Evolutionary conservation across 805 yeast species (phyloP).

Genomic region (Lachancea thermotolerans): DNA sequence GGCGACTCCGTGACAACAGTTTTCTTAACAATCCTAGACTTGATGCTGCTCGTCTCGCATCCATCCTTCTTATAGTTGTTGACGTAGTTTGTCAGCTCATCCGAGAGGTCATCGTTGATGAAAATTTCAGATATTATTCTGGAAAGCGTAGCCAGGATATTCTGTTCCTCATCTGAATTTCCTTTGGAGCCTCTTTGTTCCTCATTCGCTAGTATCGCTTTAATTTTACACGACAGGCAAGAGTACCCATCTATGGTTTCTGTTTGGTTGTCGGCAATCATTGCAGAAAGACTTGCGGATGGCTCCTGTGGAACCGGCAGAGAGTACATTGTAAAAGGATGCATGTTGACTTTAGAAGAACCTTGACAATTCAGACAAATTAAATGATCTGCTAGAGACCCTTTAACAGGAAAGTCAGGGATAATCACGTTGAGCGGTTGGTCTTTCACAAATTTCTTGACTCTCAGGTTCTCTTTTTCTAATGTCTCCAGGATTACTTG

Average conservation of each 20-base stretch:
- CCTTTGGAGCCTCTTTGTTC: slow-evolving; percentile 15
- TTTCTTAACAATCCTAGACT: slow-evolving; percentile 62
- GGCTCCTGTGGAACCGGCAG: slow-evolving; percentile 60
- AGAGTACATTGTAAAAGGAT: slow-evolving; percentile 66
- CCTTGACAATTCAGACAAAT: slow-evolving; percentile 62
- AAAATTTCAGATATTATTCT: slow-evolving; percentile 33
- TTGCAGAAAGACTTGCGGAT: slow-evolving; percentile 41
- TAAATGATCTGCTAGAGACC: slow-evolving; percentile 58
- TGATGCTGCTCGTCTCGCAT: slow-evolving; percentile 39
- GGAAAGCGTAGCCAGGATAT: slow-evolving; percentile 32
- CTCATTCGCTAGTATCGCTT: slow-evolving; percentile 35
- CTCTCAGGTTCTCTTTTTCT: slow-evolving; percentile 50
- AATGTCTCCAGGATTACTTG: slow-evolving; percentile 76
- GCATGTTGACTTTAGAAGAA: slow-evolving; percentile 49
- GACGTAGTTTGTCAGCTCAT: slow-evolving; percentile 42
- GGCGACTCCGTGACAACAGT: slow-evolving; percentile 63
- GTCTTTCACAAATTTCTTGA: slow-evolving; percentile 31
- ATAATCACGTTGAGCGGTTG: slow-evolving; percentile 21
- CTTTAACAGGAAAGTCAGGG: slow-evolving; percentile 71
- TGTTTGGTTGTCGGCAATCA: slow-evolving; percentile 50
- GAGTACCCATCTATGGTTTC: slow-evolving; percentile 76
- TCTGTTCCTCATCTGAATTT: slow-evolving; percentile 26
- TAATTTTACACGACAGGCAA: slow-evolving; percentile 63
- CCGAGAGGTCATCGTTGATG: slow-evolving; percentile 63
- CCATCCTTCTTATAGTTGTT: slow-evolving; percentile 40